Base-by-base conservation (phyloP, 1,284 basidiomycete genomes). In the Fistulinella cinereoalba region DNA sequence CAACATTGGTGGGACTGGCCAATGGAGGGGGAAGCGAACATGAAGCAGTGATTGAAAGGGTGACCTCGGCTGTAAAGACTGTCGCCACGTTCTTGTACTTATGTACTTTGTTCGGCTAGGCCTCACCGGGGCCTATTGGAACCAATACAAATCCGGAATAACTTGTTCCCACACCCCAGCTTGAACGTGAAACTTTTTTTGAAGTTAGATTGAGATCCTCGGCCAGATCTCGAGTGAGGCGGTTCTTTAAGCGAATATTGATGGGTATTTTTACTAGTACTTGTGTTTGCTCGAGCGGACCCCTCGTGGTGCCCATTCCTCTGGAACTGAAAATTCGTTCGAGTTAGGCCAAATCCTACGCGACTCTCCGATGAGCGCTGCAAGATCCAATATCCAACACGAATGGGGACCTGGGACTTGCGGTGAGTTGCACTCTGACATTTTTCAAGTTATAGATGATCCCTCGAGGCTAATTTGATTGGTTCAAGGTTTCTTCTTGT, bases 1-100 rank as follows among this genome's bases (percentile, higher is more conserved):
- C 2, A 64, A 46, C 29, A 61, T 64, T 65, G 32, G 32, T 15
- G 41, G 70, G 57, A 9, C 38, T 23, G 58, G 25, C n/a, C n/a
- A n/a, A 10, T 65, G 61, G 61, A 54, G 65, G 44, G 22, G 8
- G 23, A 62, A 62, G 47, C 58, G 62, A 56, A 44, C 56, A 7
- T 61, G 47, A 61, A 40, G 11, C 16, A 22, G 24, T 41, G 16
- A 38, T 18, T 33, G n/a, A 25, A 32, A 37, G 38, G 27, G 12
- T 21, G 13, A 24, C 23, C 18, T 33, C n/a, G 19, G n/a, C 28
- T 24, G 15, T 22, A 41, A 46, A 52, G 39, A 43, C n/a, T 41
- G 31, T 44, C 34, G 44, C 24, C 45, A 18, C 25, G 25, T 11
- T 6, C 6, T 11, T 27, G 25, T 27, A 37, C 47, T n/a, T n/a